phyloP scores from a whole-genome alignment of 2,329 filamentous ascomycete genomes.

The Penicillium verrucosum region DNA sequence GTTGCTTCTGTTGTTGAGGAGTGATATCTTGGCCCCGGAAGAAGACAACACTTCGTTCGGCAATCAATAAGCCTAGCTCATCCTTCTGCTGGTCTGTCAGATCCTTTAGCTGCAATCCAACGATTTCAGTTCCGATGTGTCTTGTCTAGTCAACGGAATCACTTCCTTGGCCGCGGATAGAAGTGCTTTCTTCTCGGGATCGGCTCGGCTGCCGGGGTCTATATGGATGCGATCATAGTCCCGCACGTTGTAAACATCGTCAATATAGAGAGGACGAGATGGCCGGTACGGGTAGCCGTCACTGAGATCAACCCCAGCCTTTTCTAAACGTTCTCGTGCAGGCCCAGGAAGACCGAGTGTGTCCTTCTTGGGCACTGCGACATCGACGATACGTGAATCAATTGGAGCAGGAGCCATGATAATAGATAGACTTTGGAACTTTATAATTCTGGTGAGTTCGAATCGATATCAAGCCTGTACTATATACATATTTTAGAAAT shows the following conservation, averaged over 20 bases:
- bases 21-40: conserved; percentile 61
- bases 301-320: conserved; percentile 67
- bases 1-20: conserved; percentile 61
- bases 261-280: conserved; percentile 62
- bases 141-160: conserved; percentile 58
- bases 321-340: conserved; percentile 59
- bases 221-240: conserved; percentile 54
- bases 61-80: conserved; percentile 61
- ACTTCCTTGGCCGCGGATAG: conserved; percentile 61
- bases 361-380: conserved; percentile 61
- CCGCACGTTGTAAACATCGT: conserved; percentile 67
- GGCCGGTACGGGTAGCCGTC: conserved; percentile 70
- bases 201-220: conserved; percentile 63
- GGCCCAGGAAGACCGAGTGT: conserved; percentile 59
- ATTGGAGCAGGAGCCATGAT: conserved; percentile 58
- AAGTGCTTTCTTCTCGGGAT: conserved; percentile 61
- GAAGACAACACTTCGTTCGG: conserved; percentile 64
- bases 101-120: conserved; percentile 61
- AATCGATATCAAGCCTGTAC: not conserved
- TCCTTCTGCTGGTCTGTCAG: conserved; percentile 58
- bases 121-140: conserved; percentile 64
- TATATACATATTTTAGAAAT: not conserved
- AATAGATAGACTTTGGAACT: not conserved
- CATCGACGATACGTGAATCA: conserved; percentile 61
- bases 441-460: not conserved